Evolutionary conservation across 441 rosid genomes (phyloP), one percentile per base, ranked within the genome.

Genomic region (Macaranga tanarius): DNA sequence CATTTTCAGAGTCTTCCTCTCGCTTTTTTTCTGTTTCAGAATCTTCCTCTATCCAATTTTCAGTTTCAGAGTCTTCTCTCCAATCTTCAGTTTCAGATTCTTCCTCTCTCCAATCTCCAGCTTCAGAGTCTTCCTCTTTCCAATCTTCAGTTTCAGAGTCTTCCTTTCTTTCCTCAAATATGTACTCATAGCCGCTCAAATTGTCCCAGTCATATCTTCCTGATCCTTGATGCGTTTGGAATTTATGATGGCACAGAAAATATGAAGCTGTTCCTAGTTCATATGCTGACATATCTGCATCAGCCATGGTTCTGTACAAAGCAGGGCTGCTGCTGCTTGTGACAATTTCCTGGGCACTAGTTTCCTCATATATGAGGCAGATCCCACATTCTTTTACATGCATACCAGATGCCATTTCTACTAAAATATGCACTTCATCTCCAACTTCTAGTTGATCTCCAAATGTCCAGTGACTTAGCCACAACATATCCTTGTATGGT

Each of bases 401-500:
- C 48, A 76, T 66, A 15, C 64, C 71, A 17, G 68, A 45, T 50
- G 55, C 50, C 67, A 65, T 59, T 15, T 48, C 64, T 4, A 66
- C 62, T 58, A 64, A 54, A 65, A 71, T 19, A 17, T 48, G 48
- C 59, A 71, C 54, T 26, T 76, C 48, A 50, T 76, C 79, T 3
- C 67, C 72, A n/a, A 12, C 75, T 65, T 58, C 47, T 10, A 76
- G 63, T 62, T 56, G 44, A 65, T 71, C 72, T 4, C 55, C 72
- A 34, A 76, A 65, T 57, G 34, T 71, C 79, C 79, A 76, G 64
- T 70, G 20, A 50, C 76, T 71, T 60, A 76, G 51, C 79, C 79
- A 76, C 16, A 76, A 52, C 79, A 76, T 71, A 59, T 52, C 54
- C 54, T 71, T 31, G 2, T 4, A 15, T 17, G 26, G 34, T 52